Percentiles rank a stretch among this genome's conserved stretches.
phyloP scores from a whole-genome alignment of 805 yeast genomes.

The Pichia nanzhaoensis region DNA sequence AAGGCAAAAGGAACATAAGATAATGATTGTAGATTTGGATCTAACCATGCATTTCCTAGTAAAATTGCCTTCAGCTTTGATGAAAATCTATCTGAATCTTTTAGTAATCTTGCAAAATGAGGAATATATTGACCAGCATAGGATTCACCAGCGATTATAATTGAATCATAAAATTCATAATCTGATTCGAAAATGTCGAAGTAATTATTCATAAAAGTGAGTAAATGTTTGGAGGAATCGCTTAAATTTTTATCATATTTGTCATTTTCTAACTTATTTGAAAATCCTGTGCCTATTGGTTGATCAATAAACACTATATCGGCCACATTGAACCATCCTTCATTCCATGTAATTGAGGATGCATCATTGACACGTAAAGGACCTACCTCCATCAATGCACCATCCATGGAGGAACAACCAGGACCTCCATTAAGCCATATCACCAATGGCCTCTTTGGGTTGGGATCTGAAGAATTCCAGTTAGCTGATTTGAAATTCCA shows the following conservation, averaged over 20 bases:
- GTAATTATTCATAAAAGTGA: conserved; percentile 59
- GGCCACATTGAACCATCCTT: conserved; percentile 78
- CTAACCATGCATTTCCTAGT: conserved; percentile 94
- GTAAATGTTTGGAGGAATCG: conserved; percentile 55
- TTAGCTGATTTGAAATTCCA: conserved; percentile 53
- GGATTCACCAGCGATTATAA: conserved; percentile 88
- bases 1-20: conserved; percentile 69
- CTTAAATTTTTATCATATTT: conserved; percentile 47
- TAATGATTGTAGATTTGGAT: conserved; percentile 77
- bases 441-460: conserved; percentile 38
- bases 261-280: conserved; percentile 40
- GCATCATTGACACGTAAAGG: conserved; percentile 58
- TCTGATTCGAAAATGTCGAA: conserved; percentile 62
- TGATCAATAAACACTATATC: conserved; percentile 87
- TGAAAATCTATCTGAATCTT: conserved; percentile 34
- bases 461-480: conserved; percentile 18
- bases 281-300: conserved; percentile 92
- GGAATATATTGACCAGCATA: conserved; percentile 98
- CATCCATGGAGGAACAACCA: conserved; percentile 97
- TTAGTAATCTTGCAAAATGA: conserved; percentile 63
- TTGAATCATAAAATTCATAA: conserved; percentile 38
- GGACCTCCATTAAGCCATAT: conserved; percentile 98
- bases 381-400: conserved; percentile 88
- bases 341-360: conserved; percentile 42
- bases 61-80: conserved; percentile 54